These are phyloP conservation scores for Strigomonas oncopelti DNA, from an alignment of 208 protist species.

Conservation along the genomic window DNA sequence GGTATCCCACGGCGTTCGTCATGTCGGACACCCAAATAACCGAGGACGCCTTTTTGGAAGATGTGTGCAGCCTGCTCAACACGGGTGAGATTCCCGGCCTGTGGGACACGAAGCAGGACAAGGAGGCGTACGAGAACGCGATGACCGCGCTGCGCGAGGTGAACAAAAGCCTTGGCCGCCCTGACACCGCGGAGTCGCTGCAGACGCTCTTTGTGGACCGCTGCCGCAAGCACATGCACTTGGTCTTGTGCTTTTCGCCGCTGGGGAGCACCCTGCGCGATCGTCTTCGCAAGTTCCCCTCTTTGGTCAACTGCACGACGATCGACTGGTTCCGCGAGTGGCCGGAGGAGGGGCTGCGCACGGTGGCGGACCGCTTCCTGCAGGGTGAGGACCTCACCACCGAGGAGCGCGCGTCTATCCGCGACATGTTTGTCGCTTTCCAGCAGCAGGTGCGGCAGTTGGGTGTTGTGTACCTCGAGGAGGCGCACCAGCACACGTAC, in stretches of 20 bases:
- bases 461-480: conserved; percentile 73
- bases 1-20: conserved; percentile 93
- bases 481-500: conserved; percentile 90
- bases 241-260: conserved; percentile 96
- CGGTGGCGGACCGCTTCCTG: conserved; percentile 87
- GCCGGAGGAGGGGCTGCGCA: conserved; percentile 93
- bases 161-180: conserved; percentile 74
- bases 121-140: conserved; percentile 85
- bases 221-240: conserved; percentile 92
- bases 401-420: conserved; percentile 49
- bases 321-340: conserved; percentile 99
- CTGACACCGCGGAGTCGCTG: conserved; percentile 82
- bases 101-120: conserved; percentile 92
- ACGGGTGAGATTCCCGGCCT: conserved; percentile 94
- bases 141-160: conserved; percentile 82
- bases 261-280: conserved; percentile 93
- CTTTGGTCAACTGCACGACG: conserved; percentile 97
- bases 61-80: conserved; percentile 97
- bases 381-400: conserved; percentile 77
- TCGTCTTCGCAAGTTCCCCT: conserved; percentile 95
- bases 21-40: conserved; percentile 96
- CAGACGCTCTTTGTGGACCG: conserved; percentile 90
- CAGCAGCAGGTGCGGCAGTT: conserved; percentile 89
- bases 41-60: conserved; percentile 94
- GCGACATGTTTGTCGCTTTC: conserved; percentile 90